phyloP scores from a whole-genome alignment of 805 yeast species.

The Blastobotrys chiropterorum region DNA sequence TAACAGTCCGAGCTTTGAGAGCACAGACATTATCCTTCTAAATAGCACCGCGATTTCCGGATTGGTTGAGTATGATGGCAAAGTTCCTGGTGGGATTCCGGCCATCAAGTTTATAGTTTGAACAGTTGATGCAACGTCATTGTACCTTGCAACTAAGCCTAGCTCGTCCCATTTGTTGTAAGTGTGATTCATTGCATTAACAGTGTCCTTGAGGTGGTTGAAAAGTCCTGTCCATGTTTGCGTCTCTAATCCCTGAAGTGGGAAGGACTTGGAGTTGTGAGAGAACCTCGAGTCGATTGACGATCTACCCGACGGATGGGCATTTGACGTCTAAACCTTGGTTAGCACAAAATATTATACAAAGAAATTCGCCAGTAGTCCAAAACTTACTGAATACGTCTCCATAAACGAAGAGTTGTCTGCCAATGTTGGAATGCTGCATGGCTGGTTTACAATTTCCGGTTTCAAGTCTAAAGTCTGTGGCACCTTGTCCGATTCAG shows the following conservation, averaged over 20 bases:
- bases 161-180: conserved; percentile 7
- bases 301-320: conserved; percentile 1
- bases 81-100: conserved; percentile 21
- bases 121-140: conserved; percentile 9
- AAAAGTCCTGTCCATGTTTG: conserved; percentile 17
- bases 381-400: no score
- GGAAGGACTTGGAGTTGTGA: neutral
- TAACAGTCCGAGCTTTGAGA: conserved; percentile 16
- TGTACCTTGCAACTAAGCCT: conserved; percentile 1
- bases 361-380: no score
- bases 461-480: conserved; percentile 7
- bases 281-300: conserved; percentile 6
- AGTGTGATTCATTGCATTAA: conserved; percentile 3
- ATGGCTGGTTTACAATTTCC: no score
- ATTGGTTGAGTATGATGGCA: conserved; percentile 14
- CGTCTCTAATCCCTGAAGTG: conserved; percentile 4
- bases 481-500: conserved; percentile 8
- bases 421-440: no score
- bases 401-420: no score
- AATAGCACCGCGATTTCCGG: conserved; percentile 15
- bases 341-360: neutral
- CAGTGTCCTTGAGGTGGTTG: conserved; percentile 3
- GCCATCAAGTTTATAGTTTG: conserved; percentile 17
- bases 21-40: conserved; percentile 15
- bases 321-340: neutral